These are phyloP conservation scores for Daldinia bambusicola DNA, from an alignment of 495 filamentous ascomycete species.

Conservation along the genomic window DNA sequence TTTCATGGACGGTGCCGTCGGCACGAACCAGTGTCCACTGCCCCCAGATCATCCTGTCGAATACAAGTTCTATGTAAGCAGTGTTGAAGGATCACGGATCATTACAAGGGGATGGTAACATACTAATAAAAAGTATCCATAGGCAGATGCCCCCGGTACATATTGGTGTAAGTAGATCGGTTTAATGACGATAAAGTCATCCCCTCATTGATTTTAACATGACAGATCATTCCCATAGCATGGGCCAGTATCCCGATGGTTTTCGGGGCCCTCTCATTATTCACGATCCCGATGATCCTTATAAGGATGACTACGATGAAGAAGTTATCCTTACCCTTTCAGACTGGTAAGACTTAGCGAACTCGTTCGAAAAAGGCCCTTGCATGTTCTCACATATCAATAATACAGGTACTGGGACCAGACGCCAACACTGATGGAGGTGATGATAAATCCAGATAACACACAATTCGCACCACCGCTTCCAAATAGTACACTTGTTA, in stretches of 20 bases:
- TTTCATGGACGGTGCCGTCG: slow-evolving; percentile 78
- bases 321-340: slow-evolving; percentile 67
- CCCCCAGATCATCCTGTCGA: slow-evolving; percentile 68
- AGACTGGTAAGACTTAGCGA: slow-evolving; percentile 70
- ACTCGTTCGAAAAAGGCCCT: slow-evolving; percentile 36
- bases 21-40: slow-evolving; percentile 76
- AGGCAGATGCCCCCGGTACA: slow-evolving; percentile 72
- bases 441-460: slow-evolving; percentile 65
- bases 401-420: slow-evolving; percentile 67
- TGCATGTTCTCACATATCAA: slow-evolving; percentile 55
- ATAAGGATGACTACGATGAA: slow-evolving; percentile 70
- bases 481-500: slow-evolving; percentile 71
- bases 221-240: slow-evolving; percentile 75
- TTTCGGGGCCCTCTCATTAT: slow-evolving; percentile 77
- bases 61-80: slow-evolving; percentile 73
- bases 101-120: not conserved
- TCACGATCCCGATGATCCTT: slow-evolving; percentile 72
- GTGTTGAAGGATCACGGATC: not conserved
- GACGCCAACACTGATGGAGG: slow-evolving; percentile 63
- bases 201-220: slow-evolving; percentile 29
- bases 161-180: slow-evolving; percentile 78
- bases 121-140: slow-evolving; percentile 25
- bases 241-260: slow-evolving; percentile 80
- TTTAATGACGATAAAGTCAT: not conserved
- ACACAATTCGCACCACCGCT: slow-evolving; percentile 66